Percentiles rank a stretch among this genome's conserved stretches.
Conservation (phyloP, 768 basidiomycete genomes). For the Russula griseocarnosa region DNA sequence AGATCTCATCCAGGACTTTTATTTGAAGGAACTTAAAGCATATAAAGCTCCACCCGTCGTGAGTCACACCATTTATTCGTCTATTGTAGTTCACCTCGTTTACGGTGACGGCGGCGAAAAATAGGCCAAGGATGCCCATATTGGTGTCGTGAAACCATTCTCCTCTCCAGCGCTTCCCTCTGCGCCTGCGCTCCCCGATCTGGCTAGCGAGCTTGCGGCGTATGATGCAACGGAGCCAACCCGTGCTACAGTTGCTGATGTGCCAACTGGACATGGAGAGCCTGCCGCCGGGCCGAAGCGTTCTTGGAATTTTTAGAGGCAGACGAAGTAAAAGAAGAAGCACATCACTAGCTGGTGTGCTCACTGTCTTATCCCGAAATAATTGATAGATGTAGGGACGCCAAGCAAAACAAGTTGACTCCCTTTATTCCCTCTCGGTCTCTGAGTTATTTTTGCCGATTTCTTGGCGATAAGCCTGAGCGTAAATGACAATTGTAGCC, state of each 20-base stretch:
- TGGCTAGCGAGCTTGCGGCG: slow-evolving; percentile 81
- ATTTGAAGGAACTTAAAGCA: slow-evolving; percentile 81
- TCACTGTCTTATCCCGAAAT: background rate
- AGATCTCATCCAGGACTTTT: slow-evolving; percentile 94
- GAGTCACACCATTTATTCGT: slow-evolving; percentile 37
- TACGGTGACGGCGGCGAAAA: slow-evolving; percentile 3
- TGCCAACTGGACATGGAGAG: slow-evolving; percentile 4
- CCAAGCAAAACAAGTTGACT: background rate
- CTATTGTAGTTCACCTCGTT: slow-evolving; percentile 3
- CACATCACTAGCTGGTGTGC: slow-evolving; percentile 32
- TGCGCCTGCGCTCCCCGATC: slow-evolving; percentile 75
- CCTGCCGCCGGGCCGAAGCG: slow-evolving; percentile 39
- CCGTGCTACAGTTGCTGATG: slow-evolving; percentile 15
- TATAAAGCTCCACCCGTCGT: slow-evolving; percentile 80
- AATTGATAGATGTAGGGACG: slow-evolving; percentile 5
- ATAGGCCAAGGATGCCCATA: slow-evolving; percentile 87
- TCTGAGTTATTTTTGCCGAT: too few relatives aligned
- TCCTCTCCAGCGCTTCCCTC: slow-evolving; percentile 68
- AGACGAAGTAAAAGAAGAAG: slow-evolving; percentile 41
- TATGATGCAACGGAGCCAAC: slow-evolving; percentile 81
- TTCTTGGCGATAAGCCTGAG: too few relatives aligned
- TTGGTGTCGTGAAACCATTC: slow-evolving; percentile 82
- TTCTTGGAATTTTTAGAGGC: slow-evolving; percentile 45
- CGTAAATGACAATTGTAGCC: background rate
- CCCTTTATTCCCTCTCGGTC: too few relatives aligned